phyloP scores from a whole-genome alignment of 139 green algal species.

The Nannochloris sp. region DNA sequence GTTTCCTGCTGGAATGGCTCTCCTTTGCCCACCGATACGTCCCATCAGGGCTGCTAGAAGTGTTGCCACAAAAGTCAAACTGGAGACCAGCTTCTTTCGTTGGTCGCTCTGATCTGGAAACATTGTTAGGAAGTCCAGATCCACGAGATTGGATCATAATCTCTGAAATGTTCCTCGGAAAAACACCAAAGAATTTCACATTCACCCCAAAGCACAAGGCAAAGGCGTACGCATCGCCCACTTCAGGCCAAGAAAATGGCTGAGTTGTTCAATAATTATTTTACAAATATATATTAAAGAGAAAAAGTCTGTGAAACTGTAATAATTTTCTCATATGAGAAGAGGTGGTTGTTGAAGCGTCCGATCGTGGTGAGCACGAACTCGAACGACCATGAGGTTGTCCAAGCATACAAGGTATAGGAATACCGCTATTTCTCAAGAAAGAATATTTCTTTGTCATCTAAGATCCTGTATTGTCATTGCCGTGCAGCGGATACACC shows the following conservation, averaged over 20 bases:
- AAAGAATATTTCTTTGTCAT: too few relatives aligned
- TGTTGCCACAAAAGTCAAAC: constrained; percentile 60
- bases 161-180: constrained; percentile 86
- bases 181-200: constrained; percentile 46
- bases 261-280: neutral
- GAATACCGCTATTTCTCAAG: too few relatives aligned
- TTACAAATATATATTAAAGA: too few relatives aligned
- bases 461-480: too few relatives aligned
- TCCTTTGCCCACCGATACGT: constrained; percentile 90
- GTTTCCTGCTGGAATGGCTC: constrained; percentile 95
- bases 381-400: too few relatives aligned
- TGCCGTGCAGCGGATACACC: too few relatives aligned
- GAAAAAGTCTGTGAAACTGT: too few relatives aligned
- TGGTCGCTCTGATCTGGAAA: constrained; percentile 73
- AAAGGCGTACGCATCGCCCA: constrained; percentile 7
- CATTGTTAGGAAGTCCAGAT: constrained; percentile 61
- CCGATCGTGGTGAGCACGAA: too few relatives aligned
- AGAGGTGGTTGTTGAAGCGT: too few relatives aligned
- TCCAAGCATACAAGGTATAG: too few relatives aligned
- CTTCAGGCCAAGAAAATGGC: neutral
- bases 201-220: constrained; percentile 89
- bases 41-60: constrained; percentile 86
- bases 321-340: too few relatives aligned
- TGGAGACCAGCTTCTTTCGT: constrained; percentile 61
- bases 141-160: constrained; percentile 71